A percentile compares a stretch with the other conserved stretches of the same genome.
Conservation (phyloP, 495 filamentous ascomycete genomes). For the Aspergillus egyptiacus region DNA sequence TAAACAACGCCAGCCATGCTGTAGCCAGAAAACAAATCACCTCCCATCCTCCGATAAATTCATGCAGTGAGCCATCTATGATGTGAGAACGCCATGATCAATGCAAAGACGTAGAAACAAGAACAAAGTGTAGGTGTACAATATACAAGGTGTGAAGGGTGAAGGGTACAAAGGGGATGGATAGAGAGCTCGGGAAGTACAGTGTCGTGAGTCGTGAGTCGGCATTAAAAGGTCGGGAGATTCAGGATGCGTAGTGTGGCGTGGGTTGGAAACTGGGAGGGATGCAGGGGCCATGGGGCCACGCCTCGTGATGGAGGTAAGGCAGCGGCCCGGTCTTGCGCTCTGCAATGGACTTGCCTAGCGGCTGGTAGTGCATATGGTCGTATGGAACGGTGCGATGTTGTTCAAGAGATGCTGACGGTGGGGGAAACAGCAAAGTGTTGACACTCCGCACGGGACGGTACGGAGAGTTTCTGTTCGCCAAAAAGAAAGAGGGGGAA, state of each 20-base stretch:
- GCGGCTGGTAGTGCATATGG: conserved; percentile 94
- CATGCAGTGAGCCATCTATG: conserved; percentile 24
- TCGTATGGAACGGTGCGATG: conserved; percentile 57
- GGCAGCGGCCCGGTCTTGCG: conserved; percentile 77
- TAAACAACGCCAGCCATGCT: conserved; percentile 23
- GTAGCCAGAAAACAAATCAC: conserved; percentile 1
- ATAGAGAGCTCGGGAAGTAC: conserved; percentile 9
- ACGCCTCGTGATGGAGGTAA: conserved; percentile 51
- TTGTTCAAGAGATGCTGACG: conserved; percentile 70
- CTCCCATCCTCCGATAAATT: conserved; percentile 12
- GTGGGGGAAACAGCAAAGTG: conserved; percentile 82
- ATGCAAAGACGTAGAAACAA: conserved; percentile 26
- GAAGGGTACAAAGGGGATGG: conserved; percentile 1
- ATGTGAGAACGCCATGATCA: conserved; percentile 25
- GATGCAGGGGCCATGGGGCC: conserved; percentile 33
- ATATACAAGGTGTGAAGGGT: conserved; percentile 10
- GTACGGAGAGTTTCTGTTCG: conserved; percentile 76
- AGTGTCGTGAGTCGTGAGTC: conserved; percentile 21
- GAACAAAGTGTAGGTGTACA: conserved; percentile 25
- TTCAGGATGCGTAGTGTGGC: conserved; percentile 30
- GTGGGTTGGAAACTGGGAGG: conserved; percentile 37
- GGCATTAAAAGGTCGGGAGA: conserved; percentile 12
- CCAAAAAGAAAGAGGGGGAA: conserved; percentile 57
- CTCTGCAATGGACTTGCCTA: conserved; percentile 70
- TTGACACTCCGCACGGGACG: conserved; percentile 83